Percentiles rank a stretch among this genome's conserved stretches.
phyloP scores from a whole-genome alignment of 306 rosid species.

The Morella rubra region DNA sequence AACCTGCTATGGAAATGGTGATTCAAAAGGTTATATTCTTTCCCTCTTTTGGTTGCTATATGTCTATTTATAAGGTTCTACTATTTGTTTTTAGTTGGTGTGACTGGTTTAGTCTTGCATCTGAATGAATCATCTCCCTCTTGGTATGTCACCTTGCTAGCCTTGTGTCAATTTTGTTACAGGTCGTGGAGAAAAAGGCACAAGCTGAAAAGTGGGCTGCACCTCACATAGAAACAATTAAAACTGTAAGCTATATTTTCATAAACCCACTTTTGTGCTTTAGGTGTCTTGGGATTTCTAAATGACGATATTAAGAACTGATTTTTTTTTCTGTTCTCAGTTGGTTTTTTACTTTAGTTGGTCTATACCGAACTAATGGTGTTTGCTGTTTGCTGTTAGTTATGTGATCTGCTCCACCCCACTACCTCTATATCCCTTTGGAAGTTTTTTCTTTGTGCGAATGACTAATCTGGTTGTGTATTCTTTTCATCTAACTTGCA shows the following conservation, averaged over 20 bases:
- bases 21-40: conserved; percentile 60
- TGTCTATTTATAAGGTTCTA: conserved; percentile 5
- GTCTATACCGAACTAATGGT: neutral
- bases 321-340: neutral
- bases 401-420: neutral
- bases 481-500: conserved; percentile 38
- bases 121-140: neutral
- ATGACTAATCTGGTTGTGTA: conserved; percentile 12
- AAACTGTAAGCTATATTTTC: conserved; percentile 59
- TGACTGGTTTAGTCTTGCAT: neutral
- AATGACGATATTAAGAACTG: neutral
- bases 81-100: neutral
- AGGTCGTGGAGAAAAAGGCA: conserved; percentile 70
- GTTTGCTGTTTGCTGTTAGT: neutral
- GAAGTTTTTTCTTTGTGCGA: neutral
- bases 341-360: neutral
- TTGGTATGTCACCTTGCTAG: neutral
- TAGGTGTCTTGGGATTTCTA: conserved; percentile 14
- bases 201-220: conserved; percentile 91
- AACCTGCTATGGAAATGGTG: conserved; percentile 60
- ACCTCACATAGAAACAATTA: conserved; percentile 73
- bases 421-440: neutral
- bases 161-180: conserved; percentile 26
- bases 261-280: conserved; percentile 20
- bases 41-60: conserved; percentile 13